Conservation (phyloP, 441 rosid genomes). For the Corymbia calophylla region DNA sequence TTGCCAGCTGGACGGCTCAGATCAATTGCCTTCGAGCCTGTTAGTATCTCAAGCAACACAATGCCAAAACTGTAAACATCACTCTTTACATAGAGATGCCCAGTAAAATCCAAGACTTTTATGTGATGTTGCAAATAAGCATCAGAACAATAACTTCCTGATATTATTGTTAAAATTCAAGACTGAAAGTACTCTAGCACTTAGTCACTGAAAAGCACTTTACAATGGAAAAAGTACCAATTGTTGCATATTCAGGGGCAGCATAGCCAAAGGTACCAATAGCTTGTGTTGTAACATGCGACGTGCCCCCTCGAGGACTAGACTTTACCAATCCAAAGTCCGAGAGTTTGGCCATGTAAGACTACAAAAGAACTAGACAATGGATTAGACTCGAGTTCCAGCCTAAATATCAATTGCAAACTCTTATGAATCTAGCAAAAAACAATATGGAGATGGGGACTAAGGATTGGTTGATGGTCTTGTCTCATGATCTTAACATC, state of each 20-base stretch:
- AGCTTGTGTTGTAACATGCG: not conserved
- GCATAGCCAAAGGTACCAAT: slow-evolving; percentile 8
- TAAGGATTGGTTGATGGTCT: not conserved
- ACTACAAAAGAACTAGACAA: not conserved
- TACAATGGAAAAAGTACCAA: not conserved
- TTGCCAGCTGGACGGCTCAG: not conserved
- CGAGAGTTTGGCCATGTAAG: slow-evolving; percentile 8
- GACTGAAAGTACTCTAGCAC: not conserved
- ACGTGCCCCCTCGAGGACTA: not conserved
- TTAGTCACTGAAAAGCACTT: not conserved
- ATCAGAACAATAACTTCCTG: not conserved
- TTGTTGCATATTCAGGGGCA: not conserved
- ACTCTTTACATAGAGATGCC: not conserved
- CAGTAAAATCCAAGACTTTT: not conserved
- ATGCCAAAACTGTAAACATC: not conserved
- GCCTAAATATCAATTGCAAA: not conserved
- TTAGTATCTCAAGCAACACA: not conserved
- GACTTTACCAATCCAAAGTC: slow-evolving; percentile 6
- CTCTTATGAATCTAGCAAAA: not conserved
- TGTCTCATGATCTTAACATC: not conserved
- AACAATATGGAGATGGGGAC: not conserved
- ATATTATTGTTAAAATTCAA: not conserved
- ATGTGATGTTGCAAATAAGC: not conserved
- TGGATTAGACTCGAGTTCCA: not conserved
- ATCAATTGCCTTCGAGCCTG: not conserved